These are phyloP conservation scores for Talaromyces sp. DNA, from an alignment of 2,329 filamentous ascomycete species.

Conservation along the genomic window DNA sequence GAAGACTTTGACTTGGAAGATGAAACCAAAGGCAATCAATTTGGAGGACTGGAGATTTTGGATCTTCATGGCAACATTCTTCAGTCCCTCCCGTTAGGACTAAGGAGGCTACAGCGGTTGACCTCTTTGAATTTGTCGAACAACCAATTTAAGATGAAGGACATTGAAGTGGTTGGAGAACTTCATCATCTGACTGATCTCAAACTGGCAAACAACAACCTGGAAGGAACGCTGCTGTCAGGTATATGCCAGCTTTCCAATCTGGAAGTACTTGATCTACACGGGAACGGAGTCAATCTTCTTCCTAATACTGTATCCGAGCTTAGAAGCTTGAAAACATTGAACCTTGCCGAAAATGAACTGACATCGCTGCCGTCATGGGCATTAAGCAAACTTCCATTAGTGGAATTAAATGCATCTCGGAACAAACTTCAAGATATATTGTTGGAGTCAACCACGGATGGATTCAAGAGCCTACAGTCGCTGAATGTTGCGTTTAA, in stretches of 20 bases:
- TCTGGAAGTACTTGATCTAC: conserved; percentile 76
- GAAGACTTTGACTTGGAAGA: conserved; percentile 58
- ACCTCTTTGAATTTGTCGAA: conserved; percentile 80
- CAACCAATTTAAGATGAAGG: conserved; percentile 70
- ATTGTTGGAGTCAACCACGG: conserved; percentile 61
- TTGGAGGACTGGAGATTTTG: conserved; percentile 72
- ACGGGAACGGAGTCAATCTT: conserved; percentile 68
- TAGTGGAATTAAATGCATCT: conserved; percentile 67
- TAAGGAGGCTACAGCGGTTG: conserved; percentile 67
- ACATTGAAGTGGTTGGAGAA: conserved; percentile 67
- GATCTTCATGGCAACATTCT: conserved; percentile 85
- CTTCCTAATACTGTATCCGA: conserved; percentile 64
- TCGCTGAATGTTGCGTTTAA: conserved; percentile 74
- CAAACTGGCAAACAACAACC: conserved; percentile 70
- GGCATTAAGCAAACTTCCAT: conserved; percentile 59
- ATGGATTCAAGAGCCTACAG: conserved; percentile 61
- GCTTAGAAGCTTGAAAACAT: conserved; percentile 63
- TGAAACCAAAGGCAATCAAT: conserved; percentile 66
- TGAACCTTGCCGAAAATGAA: conserved; percentile 77
- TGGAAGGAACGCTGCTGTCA: conserved; percentile 63
- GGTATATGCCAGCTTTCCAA: conserved; percentile 60
- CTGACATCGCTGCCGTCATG: conserved; percentile 68
- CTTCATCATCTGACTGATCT: conserved; percentile 70
- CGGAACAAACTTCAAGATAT: conserved; percentile 74
- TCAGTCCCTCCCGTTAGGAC: conserved; percentile 64